These are phyloP conservation scores for Sordariomycetes sp. DNA, from an alignment of 2,329 filamentous ascomycete genomes.

Conservation along the genomic window DNA sequence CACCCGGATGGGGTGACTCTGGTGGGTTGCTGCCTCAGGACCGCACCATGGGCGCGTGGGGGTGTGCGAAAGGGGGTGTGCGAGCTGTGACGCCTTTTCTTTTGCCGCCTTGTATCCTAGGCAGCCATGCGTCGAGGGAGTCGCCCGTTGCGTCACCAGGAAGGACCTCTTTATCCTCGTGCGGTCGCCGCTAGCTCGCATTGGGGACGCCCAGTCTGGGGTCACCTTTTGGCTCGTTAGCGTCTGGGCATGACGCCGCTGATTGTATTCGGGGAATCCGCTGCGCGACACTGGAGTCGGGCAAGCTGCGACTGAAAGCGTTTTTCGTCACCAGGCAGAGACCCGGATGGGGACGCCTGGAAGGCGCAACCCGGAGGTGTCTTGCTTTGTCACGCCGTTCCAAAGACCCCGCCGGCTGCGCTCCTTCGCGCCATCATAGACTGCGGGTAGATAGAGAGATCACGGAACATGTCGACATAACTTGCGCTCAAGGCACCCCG, in stretches of 20 bases:
- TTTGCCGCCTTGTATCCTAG: background rate
- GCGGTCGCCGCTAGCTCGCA: background rate
- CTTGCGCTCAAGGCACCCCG: background rate
- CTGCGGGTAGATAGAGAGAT: too few species aligned
- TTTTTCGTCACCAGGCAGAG: too few species aligned
- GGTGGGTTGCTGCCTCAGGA: background rate
- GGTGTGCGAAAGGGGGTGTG: background rate
- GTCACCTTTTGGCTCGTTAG: background rate
- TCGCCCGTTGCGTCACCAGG: background rate
- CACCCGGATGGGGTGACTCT: slow-evolving; percentile 1
- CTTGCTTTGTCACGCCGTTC: too few species aligned
- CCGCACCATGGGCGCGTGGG: background rate
- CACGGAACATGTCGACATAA: too few species aligned
- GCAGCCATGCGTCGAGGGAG: background rate
- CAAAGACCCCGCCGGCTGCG: too few species aligned
- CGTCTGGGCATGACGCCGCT: background rate
- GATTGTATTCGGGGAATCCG: background rate
- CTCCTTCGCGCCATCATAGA: too few species aligned
- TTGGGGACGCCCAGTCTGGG: background rate
- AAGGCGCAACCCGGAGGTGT: too few species aligned
- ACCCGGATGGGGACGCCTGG: too few species aligned
- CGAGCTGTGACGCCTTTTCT: background rate
- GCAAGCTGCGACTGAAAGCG: too few species aligned
- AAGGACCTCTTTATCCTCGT: background rate
- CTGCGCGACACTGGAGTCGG: too few species aligned